Conservation (phyloP, 2,329 filamentous ascomycete genomes). For the Elsinoe fawcettii region DNA sequence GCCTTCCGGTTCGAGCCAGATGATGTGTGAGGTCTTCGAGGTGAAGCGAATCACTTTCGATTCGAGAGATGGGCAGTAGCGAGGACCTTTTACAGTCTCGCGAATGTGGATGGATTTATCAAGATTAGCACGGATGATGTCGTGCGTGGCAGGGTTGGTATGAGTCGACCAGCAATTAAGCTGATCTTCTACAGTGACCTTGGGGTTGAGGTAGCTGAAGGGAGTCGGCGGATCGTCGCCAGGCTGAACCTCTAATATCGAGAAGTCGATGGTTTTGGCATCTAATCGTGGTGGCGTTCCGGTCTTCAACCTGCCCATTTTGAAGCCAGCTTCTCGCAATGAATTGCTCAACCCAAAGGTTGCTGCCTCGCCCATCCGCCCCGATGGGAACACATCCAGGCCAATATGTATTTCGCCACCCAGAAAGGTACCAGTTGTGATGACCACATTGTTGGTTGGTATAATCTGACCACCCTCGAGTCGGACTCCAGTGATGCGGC, state of each 20-base stretch:
- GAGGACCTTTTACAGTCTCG: slow-evolving; percentile 85
- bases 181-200: slow-evolving; percentile 71
- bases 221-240: slow-evolving; percentile 82
- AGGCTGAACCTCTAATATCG: slow-evolving; percentile 59
- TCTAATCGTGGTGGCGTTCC: slow-evolving; percentile 87
- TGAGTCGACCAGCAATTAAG: slow-evolving; percentile 79
- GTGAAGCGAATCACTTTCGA: slow-evolving; percentile 86
- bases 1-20: slow-evolving; percentile 96
- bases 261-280: slow-evolving; percentile 72
- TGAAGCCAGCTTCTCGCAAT: slow-evolving; percentile 77
- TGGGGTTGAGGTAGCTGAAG: slow-evolving; percentile 82
- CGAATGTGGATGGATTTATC: slow-evolving; percentile 94
- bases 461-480: slow-evolving; percentile 83
- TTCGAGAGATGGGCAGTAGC: slow-evolving; percentile 93
- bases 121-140: slow-evolving; percentile 79
- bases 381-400: slow-evolving; percentile 72
- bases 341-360: slow-evolving; percentile 91
- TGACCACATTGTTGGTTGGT: slow-evolving; percentile 72
- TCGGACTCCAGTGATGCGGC: slow-evolving; percentile 74
- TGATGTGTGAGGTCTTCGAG: slow-evolving; percentile 71
- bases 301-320: slow-evolving; percentile 84
- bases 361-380: slow-evolving; percentile 86
- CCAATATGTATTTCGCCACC: slow-evolving; percentile 94
- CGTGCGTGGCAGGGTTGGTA: slow-evolving; percentile 76
- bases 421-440: slow-evolving; percentile 93